Evolutionary conservation across 2,329 filamentous ascomycete species (phyloP).

Genomic region (Fusarium xyrophilum): DNA sequence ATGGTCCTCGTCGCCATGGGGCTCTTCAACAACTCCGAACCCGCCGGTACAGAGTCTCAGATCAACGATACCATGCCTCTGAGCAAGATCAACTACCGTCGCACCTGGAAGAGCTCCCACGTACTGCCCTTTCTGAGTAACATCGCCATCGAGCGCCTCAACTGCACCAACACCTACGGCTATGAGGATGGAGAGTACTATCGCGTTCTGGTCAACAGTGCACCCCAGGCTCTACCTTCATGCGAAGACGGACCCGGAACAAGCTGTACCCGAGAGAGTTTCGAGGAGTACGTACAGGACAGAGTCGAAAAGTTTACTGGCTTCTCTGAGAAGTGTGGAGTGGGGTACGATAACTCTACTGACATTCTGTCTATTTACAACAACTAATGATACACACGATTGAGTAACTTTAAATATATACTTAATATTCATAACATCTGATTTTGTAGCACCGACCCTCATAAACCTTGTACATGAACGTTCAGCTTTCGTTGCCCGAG

Average conservation of each 20-base stretch:
- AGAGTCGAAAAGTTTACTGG: constrained; percentile 29
- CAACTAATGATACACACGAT: constrained; percentile 6
- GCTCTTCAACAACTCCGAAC: constrained; percentile 72
- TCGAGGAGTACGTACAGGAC: constrained; percentile 29
- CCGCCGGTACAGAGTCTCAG: constrained; percentile 53
- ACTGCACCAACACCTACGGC: constrained; percentile 63
- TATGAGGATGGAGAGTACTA: constrained; percentile 44
- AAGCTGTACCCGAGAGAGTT: constrained; percentile 27
- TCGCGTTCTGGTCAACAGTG: constrained; percentile 37
- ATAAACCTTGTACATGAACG: too few relatives aligned
- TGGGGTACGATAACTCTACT: constrained; percentile 36
- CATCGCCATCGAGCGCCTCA: constrained; percentile 69
- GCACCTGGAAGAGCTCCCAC: constrained; percentile 68
- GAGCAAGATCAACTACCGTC: constrained; percentile 66
- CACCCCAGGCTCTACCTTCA: constrained; percentile 25
- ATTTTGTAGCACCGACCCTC: not conserved
- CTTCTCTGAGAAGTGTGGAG: constrained; percentile 35
- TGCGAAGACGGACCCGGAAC: constrained; percentile 35
- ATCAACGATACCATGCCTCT: constrained; percentile 71
- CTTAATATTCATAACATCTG: not conserved
- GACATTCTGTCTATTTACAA: constrained; percentile 35
- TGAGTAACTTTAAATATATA: not conserved
- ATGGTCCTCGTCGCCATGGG: constrained; percentile 72
- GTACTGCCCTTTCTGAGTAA: constrained; percentile 71
- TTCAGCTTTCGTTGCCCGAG: not conserved